Base-by-base conservation (phyloP, 768 basidiomycete genomes). In the Kwoniella heveanensis region DNA sequence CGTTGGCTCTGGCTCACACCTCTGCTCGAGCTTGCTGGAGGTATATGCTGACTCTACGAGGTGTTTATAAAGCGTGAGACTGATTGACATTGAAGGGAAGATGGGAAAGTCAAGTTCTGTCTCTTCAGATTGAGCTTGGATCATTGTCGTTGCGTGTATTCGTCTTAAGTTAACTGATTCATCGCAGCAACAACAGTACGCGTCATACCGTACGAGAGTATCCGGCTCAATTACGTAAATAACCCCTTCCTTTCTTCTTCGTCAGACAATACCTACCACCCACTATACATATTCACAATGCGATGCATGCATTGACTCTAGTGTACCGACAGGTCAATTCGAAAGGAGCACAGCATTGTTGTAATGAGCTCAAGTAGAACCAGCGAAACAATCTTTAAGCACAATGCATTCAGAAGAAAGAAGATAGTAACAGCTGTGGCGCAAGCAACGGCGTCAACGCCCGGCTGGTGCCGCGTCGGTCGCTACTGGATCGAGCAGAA, bases 401-500 rank as follows among this genome's bases (percentile, higher is more conserved):
- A 26, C 48, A 49, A 49, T 49, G 48, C 48, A 49, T 49, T 15
- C 4, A 24, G 13, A 24, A 32, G 13, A 32, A 32, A n/a, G n/a
- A n/a, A n/a, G n/a, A n/a, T n/a, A n/a, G n/a, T n/a, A n/a, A n/a
- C n/a, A n/a, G n/a, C n/a, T n/a, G n/a, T n/a, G n/a, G n/a, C n/a
- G n/a, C n/a, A n/a, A n/a, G n/a, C n/a, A n/a, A n/a, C n/a, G n/a
- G n/a, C n/a, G n/a, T n/a, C n/a, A n/a, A n/a, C n/a, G n/a, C n/a
- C n/a, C n/a, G n/a, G n/a, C n/a, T n/a, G n/a, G n/a, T n/a, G n/a
- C n/a, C n/a, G n/a, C n/a, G n/a, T n/a, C n/a, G n/a, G n/a, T n/a
- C n/a, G n/a, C 36, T 56, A 73, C 57, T 74, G 72, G 15, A 74
- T 65, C 26, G 62, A 36, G 53, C 72, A 74, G 0, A 69, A 4